These are phyloP conservation scores for Lenzites betulinus DNA, from an alignment of 768 basidiomycete species.

Conservation along the genomic window DNA sequence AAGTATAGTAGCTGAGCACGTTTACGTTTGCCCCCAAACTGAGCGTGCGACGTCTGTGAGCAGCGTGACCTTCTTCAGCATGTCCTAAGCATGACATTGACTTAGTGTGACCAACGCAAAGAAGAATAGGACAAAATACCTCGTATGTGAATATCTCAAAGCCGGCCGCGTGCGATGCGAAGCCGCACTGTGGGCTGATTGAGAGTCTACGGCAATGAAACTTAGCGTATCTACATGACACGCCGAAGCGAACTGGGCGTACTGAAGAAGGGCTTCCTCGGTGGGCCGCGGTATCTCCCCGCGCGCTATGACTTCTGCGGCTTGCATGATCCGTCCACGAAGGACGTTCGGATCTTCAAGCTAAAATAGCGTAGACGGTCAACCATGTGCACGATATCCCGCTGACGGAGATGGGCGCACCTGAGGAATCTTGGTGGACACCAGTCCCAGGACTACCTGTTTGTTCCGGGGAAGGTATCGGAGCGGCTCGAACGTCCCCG, in stretches of 20 bases:
- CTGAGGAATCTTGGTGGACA: conserved; percentile 43
- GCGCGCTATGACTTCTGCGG: conserved; percentile 43
- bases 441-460: conserved; percentile 41
- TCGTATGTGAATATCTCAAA: conserved; percentile 12
- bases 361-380: conserved; percentile 8
- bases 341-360: conserved; percentile 44
- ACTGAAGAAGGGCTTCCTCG: conserved; percentile 43
- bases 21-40: conserved; percentile 1
- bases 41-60: conserved; percentile 6
- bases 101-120: neutral
- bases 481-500: conserved; percentile 58
- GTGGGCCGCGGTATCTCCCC: conserved; percentile 36
- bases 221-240: neutral
- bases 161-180: conserved; percentile 39
- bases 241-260: conserved; percentile 5
- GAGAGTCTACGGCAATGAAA: conserved; percentile 34
- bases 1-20: neutral
- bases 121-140: neutral
- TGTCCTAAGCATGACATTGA: neutral
- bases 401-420: conserved; percentile 15
- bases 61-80: conserved; percentile 15
- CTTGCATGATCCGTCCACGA: conserved; percentile 41
- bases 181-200: conserved; percentile 52
- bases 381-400: neutral
- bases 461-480: conserved; percentile 48